Percentiles rank a stretch among this genome's conserved stretches.
phyloP scores from a whole-genome alignment of 2,329 filamentous ascomycete species.

The Ophiosphaerella herpotricha region DNA sequence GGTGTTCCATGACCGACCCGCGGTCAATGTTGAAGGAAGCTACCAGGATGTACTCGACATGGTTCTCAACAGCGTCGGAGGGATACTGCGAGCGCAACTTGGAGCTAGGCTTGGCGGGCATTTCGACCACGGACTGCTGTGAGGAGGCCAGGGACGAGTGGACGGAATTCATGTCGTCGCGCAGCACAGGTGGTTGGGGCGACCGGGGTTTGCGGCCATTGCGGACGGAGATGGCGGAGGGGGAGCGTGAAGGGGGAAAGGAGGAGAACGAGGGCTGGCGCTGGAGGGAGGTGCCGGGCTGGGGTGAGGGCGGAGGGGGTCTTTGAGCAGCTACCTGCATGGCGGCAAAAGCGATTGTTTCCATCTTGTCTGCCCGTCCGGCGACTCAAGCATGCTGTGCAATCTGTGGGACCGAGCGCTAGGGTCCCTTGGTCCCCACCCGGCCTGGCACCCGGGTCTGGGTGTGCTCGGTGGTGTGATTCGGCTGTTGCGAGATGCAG shows the following conservation, averaged over 20 bases:
- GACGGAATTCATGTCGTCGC: slow-evolving; percentile 36
- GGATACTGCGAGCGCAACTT: slow-evolving; percentile 56
- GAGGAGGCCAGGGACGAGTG: slow-evolving; percentile 36
- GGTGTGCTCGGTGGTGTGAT: too few species aligned
- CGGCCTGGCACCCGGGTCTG: slow-evolving; percentile 10
- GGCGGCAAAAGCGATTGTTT: slow-evolving; percentile 17
- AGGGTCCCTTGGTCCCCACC: slow-evolving; percentile 19
- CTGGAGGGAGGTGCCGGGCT: slow-evolving; percentile 28
- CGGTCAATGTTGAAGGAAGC: slow-evolving; percentile 97
- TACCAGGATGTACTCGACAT: slow-evolving; percentile 98
- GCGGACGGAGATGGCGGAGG: slow-evolving; percentile 43
- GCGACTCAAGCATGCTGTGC: slow-evolving; percentile 18
- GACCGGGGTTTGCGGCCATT: slow-evolving; percentile 42
- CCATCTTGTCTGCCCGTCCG: slow-evolving; percentile 20
- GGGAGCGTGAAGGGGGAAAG: slow-evolving; percentile 47
- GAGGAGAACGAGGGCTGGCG: slow-evolving; percentile 52
- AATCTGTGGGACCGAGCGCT: slow-evolving; percentile 24
- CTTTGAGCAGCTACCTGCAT: slow-evolving; percentile 41
- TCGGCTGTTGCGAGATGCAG: too few species aligned
- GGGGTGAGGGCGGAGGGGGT: slow-evolving; percentile 16
- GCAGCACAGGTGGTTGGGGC: slow-evolving; percentile 42
- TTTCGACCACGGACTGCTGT: slow-evolving; percentile 15
- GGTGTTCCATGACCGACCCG: slow-evolving; percentile 97
- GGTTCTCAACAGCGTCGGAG: slow-evolving; percentile 66
- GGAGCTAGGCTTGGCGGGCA: slow-evolving; percentile 4